Evolutionary conservation across 176 grass and related monocot species (phyloP).

Genomic region (Paspalum notatum): DNA sequence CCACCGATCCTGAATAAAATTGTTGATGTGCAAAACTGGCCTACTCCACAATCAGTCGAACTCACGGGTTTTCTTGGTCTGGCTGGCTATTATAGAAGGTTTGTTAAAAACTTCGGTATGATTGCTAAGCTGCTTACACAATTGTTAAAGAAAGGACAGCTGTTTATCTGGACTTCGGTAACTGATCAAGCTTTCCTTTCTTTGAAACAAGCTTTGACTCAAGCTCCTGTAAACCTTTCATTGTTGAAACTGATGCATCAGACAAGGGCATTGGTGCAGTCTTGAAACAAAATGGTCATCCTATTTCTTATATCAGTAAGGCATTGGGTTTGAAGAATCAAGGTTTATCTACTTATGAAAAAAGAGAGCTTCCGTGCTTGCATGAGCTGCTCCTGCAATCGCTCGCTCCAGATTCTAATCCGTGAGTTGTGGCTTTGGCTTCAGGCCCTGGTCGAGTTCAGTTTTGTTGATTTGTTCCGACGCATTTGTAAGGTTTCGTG

Average conservation of each 20-base stretch:
- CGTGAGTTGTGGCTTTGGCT: too few relatives aligned
- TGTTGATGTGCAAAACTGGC: accelerated
- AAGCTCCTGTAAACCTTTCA: neutral
- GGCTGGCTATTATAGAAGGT: neutral
- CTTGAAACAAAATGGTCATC: neutral
- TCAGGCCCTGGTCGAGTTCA: too few relatives aligned
- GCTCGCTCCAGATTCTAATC: too few relatives aligned
- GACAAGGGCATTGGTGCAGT: neutral
- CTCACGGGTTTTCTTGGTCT: neutral
- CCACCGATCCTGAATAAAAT: neutral
- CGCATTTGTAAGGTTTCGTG: too few relatives aligned
- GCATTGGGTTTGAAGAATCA: neutral
- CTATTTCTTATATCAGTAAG: neutral
- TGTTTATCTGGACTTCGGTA: neutral
- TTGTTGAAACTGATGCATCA: neutral
- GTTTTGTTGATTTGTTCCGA: too few relatives aligned
- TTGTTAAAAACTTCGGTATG: neutral
- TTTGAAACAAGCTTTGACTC: accelerated
- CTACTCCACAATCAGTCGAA: accelerated
- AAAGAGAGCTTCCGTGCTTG: too few relatives aligned
- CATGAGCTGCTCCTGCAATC: too few relatives aligned
- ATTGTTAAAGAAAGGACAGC: accelerated
- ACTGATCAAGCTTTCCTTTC: neutral
- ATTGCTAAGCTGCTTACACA: neutral
- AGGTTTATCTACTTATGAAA: neutral